Percentiles rank a stretch among this genome's conserved stretches.
Evolutionary conservation across 2,329 filamentous ascomycete species (phyloP).

Genomic region (Tothia fuscella): DNA sequence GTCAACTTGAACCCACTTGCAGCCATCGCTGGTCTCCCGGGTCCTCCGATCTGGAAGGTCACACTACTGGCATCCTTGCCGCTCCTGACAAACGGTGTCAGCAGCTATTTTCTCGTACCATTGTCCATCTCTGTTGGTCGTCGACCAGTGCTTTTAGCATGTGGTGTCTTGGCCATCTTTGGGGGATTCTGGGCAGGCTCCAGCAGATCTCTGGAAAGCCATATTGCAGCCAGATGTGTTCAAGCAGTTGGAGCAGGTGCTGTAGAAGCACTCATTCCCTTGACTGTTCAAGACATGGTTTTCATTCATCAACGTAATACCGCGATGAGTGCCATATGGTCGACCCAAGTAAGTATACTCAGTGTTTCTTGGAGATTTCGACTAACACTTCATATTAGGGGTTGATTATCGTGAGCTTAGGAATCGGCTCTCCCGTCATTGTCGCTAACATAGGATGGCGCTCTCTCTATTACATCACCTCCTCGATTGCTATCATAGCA

Average conservation of each 20-base stretch:
- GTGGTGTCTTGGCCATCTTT: constrained; percentile 17
- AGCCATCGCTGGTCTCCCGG: constrained; percentile 9
- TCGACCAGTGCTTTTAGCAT: constrained; percentile 17
- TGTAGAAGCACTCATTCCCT: constrained; percentile 21
- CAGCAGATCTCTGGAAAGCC: constrained; percentile 16
- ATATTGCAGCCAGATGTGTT: constrained; percentile 19
- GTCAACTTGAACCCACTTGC: constrained; percentile 11
- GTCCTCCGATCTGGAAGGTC: constrained; percentile 19
- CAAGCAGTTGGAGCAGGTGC: constrained; percentile 21
- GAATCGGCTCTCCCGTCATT: constrained; percentile 19
- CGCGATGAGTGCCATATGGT: constrained; percentile 19
- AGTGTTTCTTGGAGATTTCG: not conserved
- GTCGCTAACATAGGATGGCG: constrained; percentile 19
- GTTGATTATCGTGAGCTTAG: constrained; percentile 20
- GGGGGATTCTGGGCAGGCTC: constrained; percentile 20
- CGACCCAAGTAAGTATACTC: constrained; percentile 15
- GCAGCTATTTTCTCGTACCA: constrained; percentile 19
- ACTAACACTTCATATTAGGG: not conserved
- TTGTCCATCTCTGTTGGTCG: constrained; percentile 20
- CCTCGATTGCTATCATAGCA: constrained; percentile 16
- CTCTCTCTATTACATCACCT: constrained; percentile 20
- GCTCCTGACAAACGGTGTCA: constrained; percentile 20
- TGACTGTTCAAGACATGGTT: constrained; percentile 21
- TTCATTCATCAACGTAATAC: constrained; percentile 21
- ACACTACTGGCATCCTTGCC: constrained; percentile 20